Percentiles rank a stretch among this genome's conserved stretches.
Conservation (phyloP, 305 asterid genomes). For the Solanum hybrid region DNA sequence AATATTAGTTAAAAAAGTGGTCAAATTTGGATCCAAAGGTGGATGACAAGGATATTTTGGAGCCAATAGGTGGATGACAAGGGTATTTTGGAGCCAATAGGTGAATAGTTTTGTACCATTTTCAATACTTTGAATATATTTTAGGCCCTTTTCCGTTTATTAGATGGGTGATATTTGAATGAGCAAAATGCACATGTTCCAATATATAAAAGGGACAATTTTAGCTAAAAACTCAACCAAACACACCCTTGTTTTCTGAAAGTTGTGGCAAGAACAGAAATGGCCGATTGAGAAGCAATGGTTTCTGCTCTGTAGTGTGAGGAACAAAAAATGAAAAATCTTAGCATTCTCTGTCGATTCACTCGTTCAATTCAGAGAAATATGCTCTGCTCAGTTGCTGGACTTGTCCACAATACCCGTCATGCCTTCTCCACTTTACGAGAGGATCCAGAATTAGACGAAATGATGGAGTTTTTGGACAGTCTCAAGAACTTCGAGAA, state of each 20-base stretch:
- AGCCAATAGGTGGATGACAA: no score
- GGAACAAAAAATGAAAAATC: background rate
- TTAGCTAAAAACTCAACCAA: no score
- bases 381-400: background rate
- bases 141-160: no score
- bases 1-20: no score
- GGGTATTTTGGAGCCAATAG: no score
- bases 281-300: background rate
- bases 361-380: slow-evolving; percentile 1
- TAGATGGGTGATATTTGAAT: background rate
- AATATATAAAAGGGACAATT: no score
- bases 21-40: no score
- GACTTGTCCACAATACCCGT: slow-evolving; percentile 1
- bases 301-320: background rate
- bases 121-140: no score
- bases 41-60: no score
- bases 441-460: slow-evolving; percentile 41
- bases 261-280: no score
- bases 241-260: no score
- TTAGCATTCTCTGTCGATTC: background rate
- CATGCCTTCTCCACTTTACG: slow-evolving; percentile 30
- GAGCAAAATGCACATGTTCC: background rate
- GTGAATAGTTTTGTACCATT: no score
- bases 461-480: slow-evolving; percentile 49
- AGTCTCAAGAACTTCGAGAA: slow-evolving; percentile 78